Conservation (phyloP, 371 early-diverging fungal genomes). For the Mucor piriformis region DNA sequence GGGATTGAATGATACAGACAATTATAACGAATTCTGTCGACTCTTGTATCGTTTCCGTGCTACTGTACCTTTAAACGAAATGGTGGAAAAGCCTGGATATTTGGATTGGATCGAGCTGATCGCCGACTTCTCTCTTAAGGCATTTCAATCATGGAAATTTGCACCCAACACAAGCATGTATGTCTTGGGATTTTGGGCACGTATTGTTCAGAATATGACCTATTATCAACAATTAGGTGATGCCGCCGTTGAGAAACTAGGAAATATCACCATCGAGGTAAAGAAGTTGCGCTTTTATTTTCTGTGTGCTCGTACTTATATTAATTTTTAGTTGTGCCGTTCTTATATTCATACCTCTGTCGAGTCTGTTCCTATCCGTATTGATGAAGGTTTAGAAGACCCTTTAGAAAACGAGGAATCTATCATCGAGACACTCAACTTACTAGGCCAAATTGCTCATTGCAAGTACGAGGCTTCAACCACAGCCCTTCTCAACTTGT, state of each 20-base stretch:
- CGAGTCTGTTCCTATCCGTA: constrained; percentile 57
- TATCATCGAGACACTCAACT: constrained; percentile 69
- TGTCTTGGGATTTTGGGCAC: constrained; percentile 85
- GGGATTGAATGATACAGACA: constrained; percentile 73
- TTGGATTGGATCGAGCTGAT: constrained; percentile 74
- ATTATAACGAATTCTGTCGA: constrained; percentile 87
- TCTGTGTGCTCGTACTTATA: background rate
- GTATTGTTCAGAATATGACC: constrained; percentile 68
- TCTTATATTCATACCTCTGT: constrained; percentile 61
- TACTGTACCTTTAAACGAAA: constrained; percentile 78
- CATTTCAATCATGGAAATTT: constrained; percentile 73
- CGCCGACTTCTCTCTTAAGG: constrained; percentile 76
- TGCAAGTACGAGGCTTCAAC: constrained; percentile 71
- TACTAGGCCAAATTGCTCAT: constrained; percentile 77
- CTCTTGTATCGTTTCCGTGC: constrained; percentile 81
- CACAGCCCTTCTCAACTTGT: constrained; percentile 54
- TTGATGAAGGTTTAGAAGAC: constrained; percentile 68
- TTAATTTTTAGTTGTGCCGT: constrained; percentile 33
- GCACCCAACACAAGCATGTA: constrained; percentile 71
- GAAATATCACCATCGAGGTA: constrained; percentile 43
- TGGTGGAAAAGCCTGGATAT: constrained; percentile 71
- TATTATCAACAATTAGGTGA: constrained; percentile 52
- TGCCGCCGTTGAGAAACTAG: constrained; percentile 48
- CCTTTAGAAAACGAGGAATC: constrained; percentile 79
- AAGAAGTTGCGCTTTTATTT: background rate